A percentile compares a stretch with the other conserved stretches of the same genome.
Conservation (phyloP, 768 basidiomycete genomes). For the Leucogyrophana mollusca region DNA sequence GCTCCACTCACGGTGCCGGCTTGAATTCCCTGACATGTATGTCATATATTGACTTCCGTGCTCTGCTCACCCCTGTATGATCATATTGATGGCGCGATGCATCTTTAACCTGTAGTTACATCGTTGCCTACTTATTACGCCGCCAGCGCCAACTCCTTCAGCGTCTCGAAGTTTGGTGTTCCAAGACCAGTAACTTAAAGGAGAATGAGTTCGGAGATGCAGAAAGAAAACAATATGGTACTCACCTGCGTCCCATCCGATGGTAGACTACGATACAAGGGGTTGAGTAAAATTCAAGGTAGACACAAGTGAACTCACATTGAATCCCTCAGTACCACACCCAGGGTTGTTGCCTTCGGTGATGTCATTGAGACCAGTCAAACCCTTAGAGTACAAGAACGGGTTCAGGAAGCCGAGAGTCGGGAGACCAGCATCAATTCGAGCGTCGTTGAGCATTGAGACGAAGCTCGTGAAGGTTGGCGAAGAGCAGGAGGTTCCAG, state of each 20-base stretch:
- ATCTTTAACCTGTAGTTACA: too few species aligned
- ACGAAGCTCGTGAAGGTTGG: conserved; percentile 67
- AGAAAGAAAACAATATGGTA: conserved; percentile 7
- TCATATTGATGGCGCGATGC: too few species aligned
- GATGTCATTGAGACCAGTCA: conserved; percentile 51
- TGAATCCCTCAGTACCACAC: conserved; percentile 67
- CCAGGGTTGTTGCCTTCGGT: conserved; percentile 54
- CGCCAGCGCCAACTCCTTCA: conserved; percentile 40
- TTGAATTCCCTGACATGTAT: too few species aligned
- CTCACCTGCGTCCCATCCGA: conserved; percentile 62
- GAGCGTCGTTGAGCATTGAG: conserved; percentile 64
- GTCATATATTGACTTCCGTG: too few species aligned
- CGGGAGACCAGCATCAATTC: conserved; percentile 38
- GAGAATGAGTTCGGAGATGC: conserved; percentile 5
- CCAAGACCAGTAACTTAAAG: conserved; percentile 51
- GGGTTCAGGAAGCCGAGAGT: conserved; percentile 71
- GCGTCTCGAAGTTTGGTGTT: conserved; percentile 49
- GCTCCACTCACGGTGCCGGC: too few species aligned
- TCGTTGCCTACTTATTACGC: too few species aligned
- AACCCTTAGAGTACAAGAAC: conserved; percentile 44
- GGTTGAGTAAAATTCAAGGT: too few species aligned
- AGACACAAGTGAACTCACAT: conserved; percentile 40
- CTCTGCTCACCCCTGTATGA: too few species aligned
- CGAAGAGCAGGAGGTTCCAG: conserved; percentile 65
- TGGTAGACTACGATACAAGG: conserved; percentile 35